phyloP scores from a whole-genome alignment of 257 asterid genomes.

The Eucommia ulmoides region DNA sequence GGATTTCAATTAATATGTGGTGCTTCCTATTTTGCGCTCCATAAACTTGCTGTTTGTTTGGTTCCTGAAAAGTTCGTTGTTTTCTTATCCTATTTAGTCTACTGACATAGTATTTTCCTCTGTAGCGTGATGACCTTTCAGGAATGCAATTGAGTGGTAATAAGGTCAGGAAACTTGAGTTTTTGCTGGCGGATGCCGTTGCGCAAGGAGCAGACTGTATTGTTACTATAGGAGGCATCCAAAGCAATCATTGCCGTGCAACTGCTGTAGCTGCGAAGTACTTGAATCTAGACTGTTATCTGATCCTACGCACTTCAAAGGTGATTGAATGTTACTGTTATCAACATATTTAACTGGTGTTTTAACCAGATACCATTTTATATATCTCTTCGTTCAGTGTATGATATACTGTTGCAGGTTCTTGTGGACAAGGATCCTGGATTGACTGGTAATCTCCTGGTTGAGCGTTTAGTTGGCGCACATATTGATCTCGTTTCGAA shows the following conservation, averaged over 20 bases:
- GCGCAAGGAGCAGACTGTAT: slow-evolving; percentile 82
- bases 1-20: too few relatives aligned
- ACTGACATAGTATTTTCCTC: too few relatives aligned
- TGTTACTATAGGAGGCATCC: slow-evolving; percentile 90
- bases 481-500: slow-evolving; percentile 86
- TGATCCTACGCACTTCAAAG: slow-evolving; percentile 88
- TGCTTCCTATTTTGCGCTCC: too few relatives aligned
- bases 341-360: slow-evolving; percentile 1
- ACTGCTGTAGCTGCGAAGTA: slow-evolving; percentile 96
- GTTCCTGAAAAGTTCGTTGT: too few relatives aligned
- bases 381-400: too few relatives aligned
- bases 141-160: slow-evolving; percentile 99
- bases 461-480: slow-evolving; percentile 96
- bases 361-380: too few relatives aligned
- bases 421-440: slow-evolving; percentile 90
- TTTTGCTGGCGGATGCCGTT: slow-evolving; percentile 95
- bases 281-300: slow-evolving; percentile 78
- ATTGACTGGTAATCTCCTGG: slow-evolving; percentile 88
- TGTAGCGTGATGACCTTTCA: slow-evolving; percentile 90
- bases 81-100: too few relatives aligned
- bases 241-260: slow-evolving; percentile 96
- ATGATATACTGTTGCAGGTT: slow-evolving; percentile 41
- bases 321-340: slow-evolving; percentile 18
- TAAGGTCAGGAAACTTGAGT: slow-evolving; percentile 94
- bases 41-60: too few relatives aligned